phyloP scores from a whole-genome alignment of 441 rosid genomes.

The Gossypium schwendimanii region DNA sequence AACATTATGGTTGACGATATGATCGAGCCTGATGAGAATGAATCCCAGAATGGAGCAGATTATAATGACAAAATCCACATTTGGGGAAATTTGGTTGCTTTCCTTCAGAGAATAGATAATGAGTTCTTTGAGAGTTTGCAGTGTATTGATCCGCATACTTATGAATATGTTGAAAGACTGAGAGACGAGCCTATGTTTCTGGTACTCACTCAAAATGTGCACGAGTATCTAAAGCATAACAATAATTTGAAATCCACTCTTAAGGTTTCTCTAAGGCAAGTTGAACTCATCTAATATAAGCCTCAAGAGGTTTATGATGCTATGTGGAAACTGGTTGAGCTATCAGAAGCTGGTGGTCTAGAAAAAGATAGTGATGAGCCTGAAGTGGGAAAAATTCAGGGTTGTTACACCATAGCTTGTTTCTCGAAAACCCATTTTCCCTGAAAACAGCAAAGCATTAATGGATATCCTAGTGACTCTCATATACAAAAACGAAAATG shows the following conservation, averaged over 20 bases:
- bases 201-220: neutral
- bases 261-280: neutral
- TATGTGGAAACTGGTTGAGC: slow-evolving; percentile 58
- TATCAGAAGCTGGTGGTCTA: slow-evolving; percentile 19
- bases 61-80: slow-evolving; percentile 41
- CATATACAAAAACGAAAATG: slow-evolving; percentile 62
- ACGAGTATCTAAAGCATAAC: neutral
- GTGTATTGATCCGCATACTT: slow-evolving; percentile 65
- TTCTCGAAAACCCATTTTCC: slow-evolving; percentile 53
- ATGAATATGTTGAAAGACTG: slow-evolving; percentile 57
- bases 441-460: slow-evolving; percentile 47
- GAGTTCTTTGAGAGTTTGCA: slow-evolving; percentile 74
- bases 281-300: neutral
- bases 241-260: neutral
- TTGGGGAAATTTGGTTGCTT: slow-evolving; percentile 68
- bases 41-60: slow-evolving; percentile 51
- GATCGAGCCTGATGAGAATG: slow-evolving; percentile 64
- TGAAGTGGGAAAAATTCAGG: slow-evolving; percentile 33
- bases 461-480: slow-evolving; percentile 57
- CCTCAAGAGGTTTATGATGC: slow-evolving; percentile 13
- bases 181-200: slow-evolving; percentile 44
- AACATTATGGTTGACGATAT: slow-evolving; percentile 52
- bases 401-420: slow-evolving; percentile 46
- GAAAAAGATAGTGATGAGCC: slow-evolving; percentile 25
- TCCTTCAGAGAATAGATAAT: slow-evolving; percentile 51